phyloP scores from a whole-genome alignment of 257 asterid species.

The Fraxinus cuspidata region DNA sequence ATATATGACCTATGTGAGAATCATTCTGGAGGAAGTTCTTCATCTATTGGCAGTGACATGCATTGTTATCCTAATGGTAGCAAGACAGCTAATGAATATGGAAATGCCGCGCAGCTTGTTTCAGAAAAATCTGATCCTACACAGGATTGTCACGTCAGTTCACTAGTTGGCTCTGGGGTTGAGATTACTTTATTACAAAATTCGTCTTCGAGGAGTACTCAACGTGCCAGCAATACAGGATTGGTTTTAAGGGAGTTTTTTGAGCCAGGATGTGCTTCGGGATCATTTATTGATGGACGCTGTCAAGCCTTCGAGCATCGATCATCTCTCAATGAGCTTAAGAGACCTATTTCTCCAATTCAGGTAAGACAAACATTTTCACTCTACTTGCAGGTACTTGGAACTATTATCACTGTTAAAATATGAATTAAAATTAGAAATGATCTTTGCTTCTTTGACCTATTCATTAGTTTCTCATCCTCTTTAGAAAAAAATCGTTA shows the following conservation, averaged over 20 bases:
- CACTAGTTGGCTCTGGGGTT: constrained; percentile 42
- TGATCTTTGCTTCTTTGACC: constrained; percentile 5
- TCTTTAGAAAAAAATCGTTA: neutral
- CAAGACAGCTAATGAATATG: constrained; percentile 31
- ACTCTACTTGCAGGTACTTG: constrained; percentile 5
- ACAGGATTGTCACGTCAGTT: constrained; percentile 39
- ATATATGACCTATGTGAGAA: constrained; percentile 58
- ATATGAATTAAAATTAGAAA: constrained; percentile 17
- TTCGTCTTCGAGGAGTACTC: constrained; percentile 41
- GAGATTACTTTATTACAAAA: constrained; percentile 66
- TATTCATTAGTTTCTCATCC: neutral
- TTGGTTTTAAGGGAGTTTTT: constrained; percentile 48
- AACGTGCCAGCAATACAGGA: constrained; percentile 47
- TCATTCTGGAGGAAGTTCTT: constrained; percentile 47
- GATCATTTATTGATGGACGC: constrained; percentile 38
- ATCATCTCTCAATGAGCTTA: constrained; percentile 44
- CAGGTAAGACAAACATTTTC: constrained; percentile 49
- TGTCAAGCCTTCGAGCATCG: constrained; percentile 48
- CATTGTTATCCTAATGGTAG: constrained; percentile 34
- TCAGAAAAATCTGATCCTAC: constrained; percentile 34
- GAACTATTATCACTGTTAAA: constrained; percentile 1
- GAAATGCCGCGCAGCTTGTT: constrained; percentile 40
- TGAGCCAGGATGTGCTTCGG: constrained; percentile 52
- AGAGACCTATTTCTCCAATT: constrained; percentile 40
- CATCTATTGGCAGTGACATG: constrained; percentile 40